Evolutionary conservation across 495 filamentous ascomycete genomes (phyloP).

Genomic region (Lindgomyces ingoldianus): DNA sequence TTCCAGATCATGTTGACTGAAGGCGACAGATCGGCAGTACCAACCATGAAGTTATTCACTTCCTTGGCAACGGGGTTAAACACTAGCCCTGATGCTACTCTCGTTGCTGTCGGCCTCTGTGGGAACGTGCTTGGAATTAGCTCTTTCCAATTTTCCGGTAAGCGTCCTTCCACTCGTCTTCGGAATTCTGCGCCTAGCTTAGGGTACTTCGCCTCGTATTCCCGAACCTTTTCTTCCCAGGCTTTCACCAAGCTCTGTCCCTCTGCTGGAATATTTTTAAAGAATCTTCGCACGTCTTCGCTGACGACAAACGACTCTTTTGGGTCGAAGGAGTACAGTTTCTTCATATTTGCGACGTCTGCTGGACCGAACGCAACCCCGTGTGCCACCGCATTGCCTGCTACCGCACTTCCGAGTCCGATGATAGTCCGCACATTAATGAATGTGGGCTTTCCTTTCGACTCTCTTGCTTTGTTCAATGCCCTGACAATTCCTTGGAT

Average conservation of each 20-base stretch:
- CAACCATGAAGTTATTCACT: conserved; percentile 57
- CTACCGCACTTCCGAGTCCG: conserved; percentile 25
- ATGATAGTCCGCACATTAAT: conserved; percentile 52
- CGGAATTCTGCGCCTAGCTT: conserved; percentile 53
- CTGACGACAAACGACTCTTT: conserved; percentile 50
- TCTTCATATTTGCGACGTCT: conserved; percentile 30
- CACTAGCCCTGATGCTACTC: conserved; percentile 54
- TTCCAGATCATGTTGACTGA: conserved; percentile 61
- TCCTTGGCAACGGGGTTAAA: conserved; percentile 54
- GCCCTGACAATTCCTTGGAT: conserved; percentile 55
- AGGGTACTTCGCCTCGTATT: conserved; percentile 50
- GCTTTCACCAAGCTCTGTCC: conserved; percentile 48
- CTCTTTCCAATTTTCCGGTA: conserved; percentile 7
- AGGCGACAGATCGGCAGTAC: conserved; percentile 60
- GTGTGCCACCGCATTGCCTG: conserved; percentile 27
- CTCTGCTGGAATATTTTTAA: conserved; percentile 46
- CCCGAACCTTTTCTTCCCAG: conserved; percentile 51
- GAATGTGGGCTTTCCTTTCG: conserved; percentile 56
- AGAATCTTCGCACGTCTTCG: conserved; percentile 54
- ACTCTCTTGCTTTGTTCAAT: conserved; percentile 48
- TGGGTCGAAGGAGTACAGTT: conserved; percentile 15
- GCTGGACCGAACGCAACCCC: conserved; percentile 28
- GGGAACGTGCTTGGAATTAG: conserved; percentile 48
- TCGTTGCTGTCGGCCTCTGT: conserved; percentile 51
- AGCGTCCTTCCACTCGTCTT: conserved; percentile 47